These are phyloP conservation scores for Scedosporium aurantiacum DNA, from an alignment of 2,329 filamentous ascomycete genomes.

Conservation along the genomic window DNA sequence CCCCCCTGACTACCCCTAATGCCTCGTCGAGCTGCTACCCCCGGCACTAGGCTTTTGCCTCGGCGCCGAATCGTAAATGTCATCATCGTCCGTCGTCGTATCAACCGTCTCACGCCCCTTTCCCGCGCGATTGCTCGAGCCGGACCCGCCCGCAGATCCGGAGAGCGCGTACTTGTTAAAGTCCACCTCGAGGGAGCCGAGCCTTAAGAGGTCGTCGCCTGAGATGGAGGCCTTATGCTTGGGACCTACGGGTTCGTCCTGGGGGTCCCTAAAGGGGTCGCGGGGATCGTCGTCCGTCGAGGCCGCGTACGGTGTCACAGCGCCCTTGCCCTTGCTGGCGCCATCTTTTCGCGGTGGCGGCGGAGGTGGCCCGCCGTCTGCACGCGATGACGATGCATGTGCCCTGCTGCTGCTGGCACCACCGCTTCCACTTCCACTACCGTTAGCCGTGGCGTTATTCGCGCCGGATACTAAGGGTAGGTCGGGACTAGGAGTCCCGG, in stretches of 20 bases:
- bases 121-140: background rate
- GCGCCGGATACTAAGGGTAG: constrained; percentile 15
- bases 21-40: background rate
- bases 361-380: constrained; percentile 3
- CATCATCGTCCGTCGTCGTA: background rate
- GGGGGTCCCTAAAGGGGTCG: constrained; percentile 23
- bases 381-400: background rate
- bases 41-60: background rate
- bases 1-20: background rate
- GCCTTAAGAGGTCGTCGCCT: constrained; percentile 13
- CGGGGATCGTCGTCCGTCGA: constrained; percentile 18
- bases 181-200: constrained; percentile 26
- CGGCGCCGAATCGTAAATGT: constrained; percentile 1
- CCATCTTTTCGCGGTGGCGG: constrained; percentile 3
- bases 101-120: background rate
- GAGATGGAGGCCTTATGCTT: constrained; percentile 8
- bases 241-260: background rate
- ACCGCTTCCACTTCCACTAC: background rate
- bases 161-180: background rate
- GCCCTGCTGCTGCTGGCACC: constrained; percentile 4
- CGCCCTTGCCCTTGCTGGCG: constrained; percentile 17
- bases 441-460: constrained; percentile 4
- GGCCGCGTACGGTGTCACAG: constrained; percentile 10
- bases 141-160: background rate
- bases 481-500: constrained; percentile 18